phyloP scores from a whole-genome alignment of 768 basidiomycete genomes.

The Pisolithus tinctorius region DNA sequence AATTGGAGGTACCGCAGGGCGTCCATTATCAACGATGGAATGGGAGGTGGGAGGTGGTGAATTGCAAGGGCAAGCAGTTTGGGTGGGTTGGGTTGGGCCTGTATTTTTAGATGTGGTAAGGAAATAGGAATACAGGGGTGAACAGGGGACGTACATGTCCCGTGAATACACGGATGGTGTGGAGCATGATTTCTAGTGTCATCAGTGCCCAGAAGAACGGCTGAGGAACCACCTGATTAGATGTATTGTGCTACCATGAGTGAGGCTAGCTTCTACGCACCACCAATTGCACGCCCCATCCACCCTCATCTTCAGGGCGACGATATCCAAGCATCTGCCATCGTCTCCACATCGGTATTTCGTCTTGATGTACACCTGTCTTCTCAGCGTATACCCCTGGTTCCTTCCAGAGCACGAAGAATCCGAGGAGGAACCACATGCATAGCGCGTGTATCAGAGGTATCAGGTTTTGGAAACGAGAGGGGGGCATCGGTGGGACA shows the following conservation, averaged over 20 bases:
- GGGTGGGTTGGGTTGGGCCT: constrained; percentile 59
- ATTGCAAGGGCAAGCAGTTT: constrained; percentile 52
- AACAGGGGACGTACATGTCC: constrained; percentile 47
- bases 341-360: constrained; percentile 42
- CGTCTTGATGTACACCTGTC: constrained; percentile 25
- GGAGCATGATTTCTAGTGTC: constrained; percentile 62
- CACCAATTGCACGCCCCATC: constrained; percentile 49
- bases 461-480: constrained; percentile 51
- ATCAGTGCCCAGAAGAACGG: constrained; percentile 82
- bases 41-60: constrained; percentile 57
- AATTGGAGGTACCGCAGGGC: constrained; percentile 64
- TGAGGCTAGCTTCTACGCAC: constrained; percentile 35
- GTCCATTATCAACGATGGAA: constrained; percentile 57
- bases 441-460: constrained; percentile 60
- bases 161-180: constrained; percentile 65
- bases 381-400: constrained; percentile 42
- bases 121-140: neutral
- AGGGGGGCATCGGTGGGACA: constrained; percentile 16
- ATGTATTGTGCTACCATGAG: neutral
- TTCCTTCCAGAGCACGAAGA: constrained; percentile 63
- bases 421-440: constrained; percentile 58
- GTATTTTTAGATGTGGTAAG: constrained; percentile 4
- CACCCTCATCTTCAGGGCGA: constrained; percentile 25
- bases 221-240: constrained; percentile 30
- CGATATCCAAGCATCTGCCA: constrained; percentile 53